Conservation (phyloP, 352 stramenopile genomes). For the Globisporangium megalacanthum region DNA sequence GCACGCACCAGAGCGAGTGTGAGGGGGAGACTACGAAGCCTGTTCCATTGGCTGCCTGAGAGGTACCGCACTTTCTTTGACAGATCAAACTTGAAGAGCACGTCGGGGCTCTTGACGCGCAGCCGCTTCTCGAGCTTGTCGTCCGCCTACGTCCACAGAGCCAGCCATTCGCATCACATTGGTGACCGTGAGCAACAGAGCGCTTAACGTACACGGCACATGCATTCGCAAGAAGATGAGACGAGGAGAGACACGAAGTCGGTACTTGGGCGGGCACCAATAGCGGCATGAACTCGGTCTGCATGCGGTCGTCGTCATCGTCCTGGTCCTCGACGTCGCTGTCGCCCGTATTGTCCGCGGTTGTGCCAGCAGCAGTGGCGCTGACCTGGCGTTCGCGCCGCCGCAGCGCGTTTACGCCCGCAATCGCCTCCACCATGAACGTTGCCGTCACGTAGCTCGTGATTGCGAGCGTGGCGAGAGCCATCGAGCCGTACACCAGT, state of each 20-base stretch:
- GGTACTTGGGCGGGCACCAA: conserved; percentile 72
- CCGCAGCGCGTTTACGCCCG: conserved; percentile 72
- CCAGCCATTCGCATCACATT: background rate
- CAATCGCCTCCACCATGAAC: conserved; percentile 84
- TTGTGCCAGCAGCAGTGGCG: background rate
- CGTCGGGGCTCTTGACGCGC: conserved; percentile 21
- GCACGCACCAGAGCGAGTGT: background rate
- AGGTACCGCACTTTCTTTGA: conserved; percentile 55
- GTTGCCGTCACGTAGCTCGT: conserved; percentile 82
- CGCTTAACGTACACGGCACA: no score
- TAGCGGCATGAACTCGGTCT: conserved; percentile 70
- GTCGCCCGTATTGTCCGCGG: conserved; percentile 17
- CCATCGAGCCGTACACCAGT: conserved; percentile 66
- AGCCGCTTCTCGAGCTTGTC: conserved; percentile 50
- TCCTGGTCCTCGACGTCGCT: conserved; percentile 26
- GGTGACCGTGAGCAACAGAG: background rate
- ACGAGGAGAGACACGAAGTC: background rate
- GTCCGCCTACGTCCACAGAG: conserved; percentile 27
- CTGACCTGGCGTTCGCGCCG: conserved; percentile 39
- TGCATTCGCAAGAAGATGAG: background rate
- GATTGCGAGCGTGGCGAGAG: conserved; percentile 47
- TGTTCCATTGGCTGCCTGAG: no score
- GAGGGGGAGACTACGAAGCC: background rate
- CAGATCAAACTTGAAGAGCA: conserved; percentile 59
- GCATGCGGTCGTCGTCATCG: conserved; percentile 27